A percentile compares a stretch with the other conserved stretches of the same genome.
Conservation (phyloP, 352 stramenopile species). For the Halophytophthora polymorphica region DNA sequence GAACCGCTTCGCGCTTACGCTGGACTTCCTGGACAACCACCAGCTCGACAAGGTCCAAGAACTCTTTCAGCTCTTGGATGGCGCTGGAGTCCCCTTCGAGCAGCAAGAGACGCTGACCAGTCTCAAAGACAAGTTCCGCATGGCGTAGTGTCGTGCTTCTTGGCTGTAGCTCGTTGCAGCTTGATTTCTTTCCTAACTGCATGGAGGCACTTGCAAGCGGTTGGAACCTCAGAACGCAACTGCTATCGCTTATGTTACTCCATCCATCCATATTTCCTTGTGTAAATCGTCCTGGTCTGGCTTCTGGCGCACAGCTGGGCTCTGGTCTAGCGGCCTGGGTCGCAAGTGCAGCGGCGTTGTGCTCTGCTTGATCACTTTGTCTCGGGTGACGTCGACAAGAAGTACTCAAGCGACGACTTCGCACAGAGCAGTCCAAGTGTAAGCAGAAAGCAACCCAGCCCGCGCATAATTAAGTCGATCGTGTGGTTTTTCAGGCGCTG, state of each 20-base stretch:
- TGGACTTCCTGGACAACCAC: conserved; percentile 73
- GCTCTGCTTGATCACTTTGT: conserved; percentile 19
- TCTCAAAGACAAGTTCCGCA: conserved; percentile 20
- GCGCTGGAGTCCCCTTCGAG: neutral
- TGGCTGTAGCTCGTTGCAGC: too few relatives aligned
- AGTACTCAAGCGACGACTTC: conserved; percentile 87
- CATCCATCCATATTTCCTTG: neutral
- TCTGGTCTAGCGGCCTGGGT: too few relatives aligned
- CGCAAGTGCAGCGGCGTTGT: neutral
- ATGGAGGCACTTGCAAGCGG: neutral
- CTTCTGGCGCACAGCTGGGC: too few relatives aligned
- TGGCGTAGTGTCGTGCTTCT: conserved; percentile 1
- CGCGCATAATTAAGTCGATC: conserved; percentile 80
- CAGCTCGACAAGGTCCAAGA: conserved; percentile 47
- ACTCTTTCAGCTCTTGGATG: conserved; percentile 20
- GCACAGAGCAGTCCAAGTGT: conserved; percentile 74
- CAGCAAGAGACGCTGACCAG: conserved; percentile 9
- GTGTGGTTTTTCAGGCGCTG: conserved; percentile 84
- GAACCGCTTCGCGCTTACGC: conserved; percentile 50
- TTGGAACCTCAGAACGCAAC: conserved; percentile 9
- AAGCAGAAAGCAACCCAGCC: conserved; percentile 81
- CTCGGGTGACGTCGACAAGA: conserved; percentile 45
- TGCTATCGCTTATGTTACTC: conserved; percentile 24
- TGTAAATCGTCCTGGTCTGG: too few relatives aligned
- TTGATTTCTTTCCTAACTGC: neutral